These are phyloP conservation scores for Arthrobotrys sphaeroides DNA, from an alignment of 2,329 filamentous ascomycete genomes.

Conservation along the genomic window DNA sequence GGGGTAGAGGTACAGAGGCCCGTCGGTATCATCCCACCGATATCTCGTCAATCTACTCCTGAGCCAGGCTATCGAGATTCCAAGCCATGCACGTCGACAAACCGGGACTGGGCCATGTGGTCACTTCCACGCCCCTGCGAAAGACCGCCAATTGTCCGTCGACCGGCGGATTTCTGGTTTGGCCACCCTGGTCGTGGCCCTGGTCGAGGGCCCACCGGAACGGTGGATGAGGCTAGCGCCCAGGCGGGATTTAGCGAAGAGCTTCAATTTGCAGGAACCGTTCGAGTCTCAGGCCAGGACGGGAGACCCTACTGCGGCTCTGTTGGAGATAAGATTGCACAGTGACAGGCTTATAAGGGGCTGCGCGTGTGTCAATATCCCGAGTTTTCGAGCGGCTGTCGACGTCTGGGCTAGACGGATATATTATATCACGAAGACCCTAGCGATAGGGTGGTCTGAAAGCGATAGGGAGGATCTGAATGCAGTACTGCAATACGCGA, in stretches of 20 bases:
- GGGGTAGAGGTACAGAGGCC: not conserved
- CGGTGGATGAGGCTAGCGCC: not conserved
- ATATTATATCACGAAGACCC: too few relatives aligned
- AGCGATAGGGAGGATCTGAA: too few relatives aligned
- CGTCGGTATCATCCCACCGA: not conserved
- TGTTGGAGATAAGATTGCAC: too few relatives aligned
- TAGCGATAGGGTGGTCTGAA: too few relatives aligned
- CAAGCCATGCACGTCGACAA: conserved; percentile 34
- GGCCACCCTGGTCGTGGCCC: not conserved
- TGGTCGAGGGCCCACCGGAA: not conserved
- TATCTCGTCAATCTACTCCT: not conserved
- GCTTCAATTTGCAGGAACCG: too few relatives aligned
- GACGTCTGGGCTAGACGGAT: too few relatives aligned
- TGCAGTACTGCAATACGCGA: too few relatives aligned
- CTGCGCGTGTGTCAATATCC: too few relatives aligned
- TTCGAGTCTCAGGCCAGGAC: too few relatives aligned
- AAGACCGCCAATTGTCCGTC: conserved; percentile 6
- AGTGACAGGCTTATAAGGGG: too few relatives aligned
- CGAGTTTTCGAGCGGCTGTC: too few relatives aligned
- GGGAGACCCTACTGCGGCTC: too few relatives aligned
- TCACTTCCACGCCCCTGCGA: not conserved
- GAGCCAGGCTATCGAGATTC: conserved; percentile 2
- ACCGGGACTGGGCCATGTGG: conserved; percentile 19
- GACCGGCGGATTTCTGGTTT: conserved; percentile 3
- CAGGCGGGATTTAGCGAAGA: not conserved